Evolutionary conservation across 2,329 filamentous ascomycete species (phyloP), one percentile per base, ranked within the genome.

Genomic region (Curvularia lunata): DNA sequence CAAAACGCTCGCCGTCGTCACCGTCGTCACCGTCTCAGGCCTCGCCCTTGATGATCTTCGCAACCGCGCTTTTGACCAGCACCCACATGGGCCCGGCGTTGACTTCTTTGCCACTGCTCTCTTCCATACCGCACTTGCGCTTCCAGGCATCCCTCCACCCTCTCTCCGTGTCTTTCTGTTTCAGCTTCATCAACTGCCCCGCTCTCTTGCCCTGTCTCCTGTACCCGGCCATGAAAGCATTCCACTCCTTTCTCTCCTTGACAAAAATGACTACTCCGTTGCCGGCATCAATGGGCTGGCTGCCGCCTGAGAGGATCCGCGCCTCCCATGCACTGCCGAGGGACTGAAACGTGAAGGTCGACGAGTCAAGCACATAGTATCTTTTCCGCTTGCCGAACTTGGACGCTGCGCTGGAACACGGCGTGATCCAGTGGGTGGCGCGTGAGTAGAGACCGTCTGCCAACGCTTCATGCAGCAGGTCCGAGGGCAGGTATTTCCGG

Each of bases 41-140:
- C 52, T 70, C 67, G 32, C 66, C 63, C 32, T 56, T 64, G n/a
- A 64, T 57, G 56, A 70, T 70, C 55, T 62, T 61, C 38, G 52
- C 61, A 48, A 69, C 54, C 27, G 66, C 67, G 48, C 64, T 65
- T 59, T 68, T 70, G 25, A 70, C 67, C 10, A 70, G 61, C 49
- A 69, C 66, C 67, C 67, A 70, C 66, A 69, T 69, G 5, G 67
- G 66, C 45, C 67, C 67, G 21, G 66, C 66, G 42, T 67, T 69
- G 10, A 61, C 58, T 56, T 68, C 64, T 40, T 64, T 69, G 49
- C 61, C 63, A 16, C 55, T 62, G 8, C 48, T 56, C 21, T 63
- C 65, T 34, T 56, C 62, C 55, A 67, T 56, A n/a, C 66, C 67
- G 42, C 67, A 70, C 41, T 62, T 67, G 54, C 57, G 58, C 62